These are phyloP conservation scores for Phialophora chinensis DNA, from an alignment of 2,329 filamentous ascomycete species.

Conservation along the genomic window DNA sequence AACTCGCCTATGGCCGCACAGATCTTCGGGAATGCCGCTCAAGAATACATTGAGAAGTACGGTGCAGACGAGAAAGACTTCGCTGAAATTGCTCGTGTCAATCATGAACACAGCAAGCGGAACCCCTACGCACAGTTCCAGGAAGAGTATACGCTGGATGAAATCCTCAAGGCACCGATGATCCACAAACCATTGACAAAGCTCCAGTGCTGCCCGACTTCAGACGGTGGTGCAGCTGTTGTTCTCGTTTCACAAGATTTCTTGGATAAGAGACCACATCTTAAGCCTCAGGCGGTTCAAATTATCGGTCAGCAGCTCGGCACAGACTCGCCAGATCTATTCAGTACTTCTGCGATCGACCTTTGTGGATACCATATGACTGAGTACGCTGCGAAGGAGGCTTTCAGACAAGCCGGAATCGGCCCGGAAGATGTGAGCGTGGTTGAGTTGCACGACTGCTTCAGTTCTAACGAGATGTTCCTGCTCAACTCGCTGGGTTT, in stretches of 20 bases:
- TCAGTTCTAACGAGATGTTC: conserved; percentile 95
- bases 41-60: conserved; percentile 44
- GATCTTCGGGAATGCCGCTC: background rate
- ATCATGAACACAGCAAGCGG: conserved; percentile 85
- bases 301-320: conserved; percentile 86
- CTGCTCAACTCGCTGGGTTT: conserved; percentile 57
- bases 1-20: conserved; percentile 61
- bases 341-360: conserved; percentile 44
- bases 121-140: conserved; percentile 98
- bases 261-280: conserved; percentile 80
- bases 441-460: conserved; percentile 97
- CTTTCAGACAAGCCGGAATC: conserved; percentile 66
- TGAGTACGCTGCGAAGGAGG: too few species aligned
- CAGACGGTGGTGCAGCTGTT: conserved; percentile 86
- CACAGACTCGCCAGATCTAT: conserved; percentile 82
- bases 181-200: conserved; percentile 90
- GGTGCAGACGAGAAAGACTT: conserved; percentile 86
- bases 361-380: too few species aligned
- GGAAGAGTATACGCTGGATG: conserved; percentile 84
- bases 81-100: conserved; percentile 89
- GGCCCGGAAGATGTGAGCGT: conserved; percentile 74
- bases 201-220: conserved; percentile 97
- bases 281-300: conserved; percentile 80
- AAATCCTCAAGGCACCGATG: conserved; percentile 75
- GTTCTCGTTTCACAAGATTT: conserved; percentile 88